Evolutionary conservation across 2,329 filamentous ascomycete genomes (phyloP), one percentile per base, ranked within the genome.

Genomic region (Claviceps sp.): DNA sequence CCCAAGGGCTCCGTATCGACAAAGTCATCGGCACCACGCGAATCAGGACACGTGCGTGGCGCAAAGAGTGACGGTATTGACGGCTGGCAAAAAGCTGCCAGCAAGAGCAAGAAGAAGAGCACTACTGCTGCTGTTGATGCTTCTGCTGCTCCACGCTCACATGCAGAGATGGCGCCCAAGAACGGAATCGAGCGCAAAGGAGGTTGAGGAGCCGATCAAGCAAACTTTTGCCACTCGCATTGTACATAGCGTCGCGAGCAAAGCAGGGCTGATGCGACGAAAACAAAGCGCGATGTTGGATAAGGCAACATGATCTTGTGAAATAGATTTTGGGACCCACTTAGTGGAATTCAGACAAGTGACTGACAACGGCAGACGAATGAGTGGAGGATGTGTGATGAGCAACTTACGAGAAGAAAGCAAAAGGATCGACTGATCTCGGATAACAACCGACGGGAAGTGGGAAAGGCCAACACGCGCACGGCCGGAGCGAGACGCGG

Each of bases 161-260:
- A 73, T 29, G 69, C 71, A 53, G 80, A 84, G 62, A 71, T 73
- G 61, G 68, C 68, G 20, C 80, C 80, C 2, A 78, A 74, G 63
- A 73, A 80, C 50, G 76, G 77, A 13, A 75, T 74, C 2, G 80
- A 83, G 54, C 75, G 80, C 53, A 83, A 83, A 59, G 80, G 80
- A 2, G 80, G 80, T 34, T 53, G 48, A 53, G 38, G 14, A 6
- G 5, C 14, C 37, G 36, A 29, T 38, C 4, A 23, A 38, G 16
- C 9, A 26, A 23, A 43, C n/a, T 16, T 9, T 20, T 9, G 39
- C 39, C 8, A 42, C 4, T 9, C 39, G 9, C 23, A 23, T 29
- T 45, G 34, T 43, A 29, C 23, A 34, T 49, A 34, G 5, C 22
- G 38, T n/a, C 40, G 42, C 34, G 8, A 45, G n/a, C 42, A 4